These are phyloP conservation scores for Suillus sp. DNA, from an alignment of 768 basidiomycete genomes.

Conservation along the genomic window DNA sequence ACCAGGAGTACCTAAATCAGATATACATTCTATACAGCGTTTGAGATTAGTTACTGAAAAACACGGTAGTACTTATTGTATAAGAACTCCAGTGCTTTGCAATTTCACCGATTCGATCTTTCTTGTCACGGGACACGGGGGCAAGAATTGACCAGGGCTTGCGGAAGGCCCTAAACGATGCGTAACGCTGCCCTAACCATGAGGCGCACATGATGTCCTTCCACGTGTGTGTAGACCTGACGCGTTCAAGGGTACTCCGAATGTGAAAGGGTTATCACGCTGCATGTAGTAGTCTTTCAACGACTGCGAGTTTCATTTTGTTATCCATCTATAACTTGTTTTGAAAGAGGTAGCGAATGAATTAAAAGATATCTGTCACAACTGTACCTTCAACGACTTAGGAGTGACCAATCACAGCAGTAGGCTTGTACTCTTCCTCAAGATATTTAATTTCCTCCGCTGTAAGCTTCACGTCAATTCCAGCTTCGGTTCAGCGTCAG, in stretches of 20 bases:
- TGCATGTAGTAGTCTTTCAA: too few species aligned
- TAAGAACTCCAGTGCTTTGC: neutral
- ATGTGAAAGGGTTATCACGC: neutral
- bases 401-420: constrained; percentile 40
- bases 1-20: neutral
- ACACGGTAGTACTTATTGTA: neutral
- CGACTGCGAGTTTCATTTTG: neutral
- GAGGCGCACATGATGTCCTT: neutral
- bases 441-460: constrained; percentile 51
- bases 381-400: constrained; percentile 9
- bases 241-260: neutral
- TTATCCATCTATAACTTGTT: neutral
- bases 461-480: constrained; percentile 45
- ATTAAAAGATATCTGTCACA: neutral
- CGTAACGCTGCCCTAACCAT: neutral
- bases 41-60: neutral
- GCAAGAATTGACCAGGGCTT: neutral
- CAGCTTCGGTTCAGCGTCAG: constrained; percentile 26
- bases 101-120: neutral
- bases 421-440: constrained; percentile 46
- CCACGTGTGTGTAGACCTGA: neutral
- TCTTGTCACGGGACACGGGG: neutral
- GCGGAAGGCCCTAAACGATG: neutral
- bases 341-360: neutral
- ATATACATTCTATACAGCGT: neutral